Base-by-base conservation (phyloP, 345 rosid genomes). In the Eutrema heterophyllum region DNA sequence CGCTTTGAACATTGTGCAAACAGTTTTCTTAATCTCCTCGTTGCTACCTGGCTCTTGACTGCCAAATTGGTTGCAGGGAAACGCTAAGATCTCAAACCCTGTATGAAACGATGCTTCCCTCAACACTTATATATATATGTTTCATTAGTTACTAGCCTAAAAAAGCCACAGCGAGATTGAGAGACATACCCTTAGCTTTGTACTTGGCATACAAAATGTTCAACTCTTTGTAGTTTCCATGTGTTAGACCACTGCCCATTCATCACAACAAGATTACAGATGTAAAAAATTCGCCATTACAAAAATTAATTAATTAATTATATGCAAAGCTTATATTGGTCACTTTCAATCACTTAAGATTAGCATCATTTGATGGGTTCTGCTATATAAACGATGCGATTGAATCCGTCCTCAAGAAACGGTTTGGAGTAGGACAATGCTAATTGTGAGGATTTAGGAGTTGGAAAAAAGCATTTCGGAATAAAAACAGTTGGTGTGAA, bases 61-160 rank as follows among this genome's bases (percentile, higher is more conserved):
- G 0, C 78, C 86, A 79, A 94, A 94, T 81, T 91, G 98, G 84
- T 94, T 94, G 89, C 98, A 94, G n/a, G 98, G 97, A 81, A 91
- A 91, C 39, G 95, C 96, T 69, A 91, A 78, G 78, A 94, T 88
- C 83, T 91, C 97, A 63, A 94, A 78, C 9, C 95, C 98, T 94
- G 83, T 55, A 12, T 32, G 53, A 16, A 41, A 57, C 10, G 15
- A 12, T 56, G 29, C 3, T 45, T 24, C 29, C 54, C 40, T 33
- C 2, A 50, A 40, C 57, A 32, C 41, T 32, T 41, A 16, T 1
- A 9, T 21, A 9, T 21, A 3, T 4, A 2, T 44, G 4, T 48
- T 33, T 15, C 14, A 52, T 14, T 67, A 27, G 50, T 67, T 38
- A 51, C 12, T 3, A 55, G 59, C 49, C 46, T 52, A 4, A 26